Percentiles rank a stretch among this genome's conserved stretches.
Evolutionary conservation across 805 yeast genomes (phyloP).

Genomic region (Cyberlindnera saturnus): DNA sequence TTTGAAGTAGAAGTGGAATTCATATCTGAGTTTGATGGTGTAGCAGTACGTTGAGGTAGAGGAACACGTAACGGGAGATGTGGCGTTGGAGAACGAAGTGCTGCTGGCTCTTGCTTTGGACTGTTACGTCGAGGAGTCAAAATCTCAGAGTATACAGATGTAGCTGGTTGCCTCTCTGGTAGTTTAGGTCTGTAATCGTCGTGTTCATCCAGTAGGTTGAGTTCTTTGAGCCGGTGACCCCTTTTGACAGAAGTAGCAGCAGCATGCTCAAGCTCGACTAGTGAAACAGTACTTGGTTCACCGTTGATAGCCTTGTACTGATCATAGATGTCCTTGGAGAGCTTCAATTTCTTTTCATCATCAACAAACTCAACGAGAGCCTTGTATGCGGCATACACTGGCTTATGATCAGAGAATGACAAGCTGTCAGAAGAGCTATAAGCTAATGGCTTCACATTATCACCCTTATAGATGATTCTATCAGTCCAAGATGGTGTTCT

Average conservation of each 20-base stretch:
- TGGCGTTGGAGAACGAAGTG: too few relatives aligned
- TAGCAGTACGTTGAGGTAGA: conserved; percentile 11
- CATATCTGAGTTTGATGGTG: conserved; percentile 1
- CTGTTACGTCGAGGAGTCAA: conserved; percentile 17
- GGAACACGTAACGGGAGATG: conserved; percentile 7
- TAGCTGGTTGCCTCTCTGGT: conserved; percentile 11
- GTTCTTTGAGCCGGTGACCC: conserved; percentile 2
- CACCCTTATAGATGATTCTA: conserved; percentile 66
- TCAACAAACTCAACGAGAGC: conserved; percentile 66
- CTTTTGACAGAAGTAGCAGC: not conserved
- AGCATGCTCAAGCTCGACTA: conserved; percentile 15
- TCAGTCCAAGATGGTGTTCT: conserved; percentile 98
- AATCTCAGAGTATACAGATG: conserved; percentile 9
- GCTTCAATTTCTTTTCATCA: conserved; percentile 46
- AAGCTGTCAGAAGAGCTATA: conserved; percentile 63
- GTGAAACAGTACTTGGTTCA: conserved; percentile 21
- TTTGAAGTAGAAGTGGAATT: conserved; percentile 2
- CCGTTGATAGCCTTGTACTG: conserved; percentile 38
- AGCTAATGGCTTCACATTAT: conserved; percentile 50
- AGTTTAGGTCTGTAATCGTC: conserved; percentile 14
- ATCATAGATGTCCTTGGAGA: conserved; percentile 55
- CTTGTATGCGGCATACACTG: conserved; percentile 77
- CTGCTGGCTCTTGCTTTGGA: conserved; percentile 3
- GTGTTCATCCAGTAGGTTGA: conserved; percentile 19
- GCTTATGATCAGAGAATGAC: conserved; percentile 81